These are phyloP conservation scores for Punctularia strigosozonata DNA, from an alignment of 768 basidiomycete genomes.

Conservation along the genomic window DNA sequence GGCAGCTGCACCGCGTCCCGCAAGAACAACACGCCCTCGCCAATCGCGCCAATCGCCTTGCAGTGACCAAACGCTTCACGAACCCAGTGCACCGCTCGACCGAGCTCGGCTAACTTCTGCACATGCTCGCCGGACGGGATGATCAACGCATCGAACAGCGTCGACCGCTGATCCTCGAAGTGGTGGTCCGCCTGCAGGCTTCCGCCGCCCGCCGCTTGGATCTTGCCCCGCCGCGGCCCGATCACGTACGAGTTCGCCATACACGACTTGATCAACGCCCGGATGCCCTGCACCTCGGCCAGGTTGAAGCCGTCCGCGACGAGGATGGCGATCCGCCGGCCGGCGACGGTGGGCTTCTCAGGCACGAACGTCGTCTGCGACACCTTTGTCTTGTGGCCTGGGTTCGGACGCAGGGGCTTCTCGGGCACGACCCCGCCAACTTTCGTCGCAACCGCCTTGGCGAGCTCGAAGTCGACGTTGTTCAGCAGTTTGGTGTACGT, in stretches of 20 bases:
- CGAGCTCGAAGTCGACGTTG: conserved; percentile 65
- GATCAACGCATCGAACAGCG: conserved; percentile 73
- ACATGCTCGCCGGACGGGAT: conserved; percentile 64
- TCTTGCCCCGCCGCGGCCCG: conserved; percentile 52
- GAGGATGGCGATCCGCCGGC: conserved; percentile 67
- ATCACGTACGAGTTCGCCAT: conserved; percentile 54
- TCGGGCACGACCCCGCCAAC: conserved; percentile 52
- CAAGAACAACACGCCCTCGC: conserved; percentile 43
- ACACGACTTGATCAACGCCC: conserved; percentile 35
- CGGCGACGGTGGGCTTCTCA: conserved; percentile 44
- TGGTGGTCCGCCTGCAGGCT: conserved; percentile 51
- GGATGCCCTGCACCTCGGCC: conserved; percentile 45
- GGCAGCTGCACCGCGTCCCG: conserved; percentile 33
- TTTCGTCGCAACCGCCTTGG: conserved; percentile 50
- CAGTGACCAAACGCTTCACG: conserved; percentile 81
- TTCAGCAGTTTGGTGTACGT: conserved; percentile 57
- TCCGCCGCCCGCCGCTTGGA: conserved; percentile 21
- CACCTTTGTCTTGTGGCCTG: conserved; percentile 45
- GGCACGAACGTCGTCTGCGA: conserved; percentile 49
- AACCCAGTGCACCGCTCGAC: conserved; percentile 71
- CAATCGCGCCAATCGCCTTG: conserved; percentile 72
- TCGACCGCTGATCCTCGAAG: conserved; percentile 71
- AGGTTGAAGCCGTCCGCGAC: conserved; percentile 66
- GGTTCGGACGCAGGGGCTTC: conserved; percentile 36
- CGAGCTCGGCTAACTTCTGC: conserved; percentile 45